A percentile compares a stretch with the other conserved stretches of the same genome.
phyloP scores from a whole-genome alignment of 768 basidiomycete genomes.

The Lyophyllum decastes region DNA sequence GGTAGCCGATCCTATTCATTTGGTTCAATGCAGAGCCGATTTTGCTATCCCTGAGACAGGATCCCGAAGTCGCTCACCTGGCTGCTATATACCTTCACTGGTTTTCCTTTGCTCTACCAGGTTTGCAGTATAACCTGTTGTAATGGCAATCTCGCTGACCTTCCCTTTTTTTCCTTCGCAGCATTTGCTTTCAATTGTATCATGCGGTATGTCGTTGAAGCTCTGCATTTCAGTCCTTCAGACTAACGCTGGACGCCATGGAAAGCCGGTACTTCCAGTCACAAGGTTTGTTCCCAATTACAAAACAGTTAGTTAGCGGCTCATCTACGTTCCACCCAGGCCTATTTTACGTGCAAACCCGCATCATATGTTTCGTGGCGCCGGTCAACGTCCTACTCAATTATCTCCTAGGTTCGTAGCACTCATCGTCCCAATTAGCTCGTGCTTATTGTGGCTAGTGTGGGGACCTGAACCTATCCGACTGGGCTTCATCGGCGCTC shows the following conservation, averaged over 20 bases:
- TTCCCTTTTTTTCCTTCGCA: constrained; percentile 12
- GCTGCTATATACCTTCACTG: constrained; percentile 77
- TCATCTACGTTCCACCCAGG: constrained; percentile 35
- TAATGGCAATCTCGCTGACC: background rate
- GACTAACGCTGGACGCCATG: background rate
- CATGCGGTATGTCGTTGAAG: constrained; percentile 33
- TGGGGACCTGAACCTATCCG: constrained; percentile 80
- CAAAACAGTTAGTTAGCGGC: background rate
- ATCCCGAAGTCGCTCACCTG: constrained; percentile 77
- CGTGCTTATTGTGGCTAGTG: constrained; percentile 36
- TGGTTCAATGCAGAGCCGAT: constrained; percentile 86
- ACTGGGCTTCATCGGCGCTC: constrained; percentile 90
- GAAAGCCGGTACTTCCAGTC: constrained; percentile 76
- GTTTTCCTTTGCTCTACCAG: constrained; percentile 75
- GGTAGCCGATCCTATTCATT: constrained; percentile 55
- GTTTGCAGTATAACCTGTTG: constrained; percentile 24
- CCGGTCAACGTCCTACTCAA: constrained; percentile 84
- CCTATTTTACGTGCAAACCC: constrained; percentile 84
- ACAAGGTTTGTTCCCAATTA: constrained; percentile 49
- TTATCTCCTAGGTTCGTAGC: constrained; percentile 72
- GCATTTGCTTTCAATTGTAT: constrained; percentile 52
- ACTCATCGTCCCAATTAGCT: background rate
- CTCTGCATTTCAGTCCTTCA: background rate
- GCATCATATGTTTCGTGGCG: constrained; percentile 77
- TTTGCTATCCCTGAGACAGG: constrained; percentile 73